A percentile compares a stretch with the other conserved stretches of the same genome.
These are phyloP conservation scores for Paraphaeosphaeria minitans DNA, from an alignment of 2,329 filamentous ascomycete genomes.

Conservation along the genomic window DNA sequence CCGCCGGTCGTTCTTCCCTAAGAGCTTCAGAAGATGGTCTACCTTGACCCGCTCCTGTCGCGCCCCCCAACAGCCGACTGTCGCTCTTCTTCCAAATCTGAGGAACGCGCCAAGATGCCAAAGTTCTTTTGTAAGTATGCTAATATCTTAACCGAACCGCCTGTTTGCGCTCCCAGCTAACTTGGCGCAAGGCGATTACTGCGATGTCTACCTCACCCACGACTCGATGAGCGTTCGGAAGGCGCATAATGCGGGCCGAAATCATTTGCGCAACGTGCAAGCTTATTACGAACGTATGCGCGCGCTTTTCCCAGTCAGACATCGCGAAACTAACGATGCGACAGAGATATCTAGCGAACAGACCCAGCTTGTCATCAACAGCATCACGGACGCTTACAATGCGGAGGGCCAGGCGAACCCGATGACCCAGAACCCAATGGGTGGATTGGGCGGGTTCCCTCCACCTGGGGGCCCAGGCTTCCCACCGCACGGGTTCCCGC, in stretches of 20 bases:
- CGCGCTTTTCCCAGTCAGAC: not conserved
- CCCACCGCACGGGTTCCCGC: conserved; percentile 56
- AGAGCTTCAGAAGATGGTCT: not conserved
- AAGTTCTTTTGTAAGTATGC: conserved; percentile 77
- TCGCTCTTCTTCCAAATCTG: not conserved
- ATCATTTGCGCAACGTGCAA: conserved; percentile 95
- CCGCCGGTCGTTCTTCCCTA: not conserved
- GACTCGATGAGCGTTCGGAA: conserved; percentile 99
- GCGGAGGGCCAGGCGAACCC: conserved; percentile 93
- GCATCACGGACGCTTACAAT: conserved; percentile 93
- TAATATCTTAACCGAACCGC: conserved; percentile 11
- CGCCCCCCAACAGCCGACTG: not conserved
- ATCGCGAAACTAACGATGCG: conserved; percentile 4
- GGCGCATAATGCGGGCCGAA: conserved; percentile 94
- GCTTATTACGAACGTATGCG: conserved; percentile 92
- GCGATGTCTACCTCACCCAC: conserved; percentile 99
- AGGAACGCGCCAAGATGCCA: conserved; percentile 62
- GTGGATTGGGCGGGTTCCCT: conserved; percentile 55
- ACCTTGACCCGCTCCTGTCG: not conserved
- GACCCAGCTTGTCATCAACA: conserved; percentile 97
- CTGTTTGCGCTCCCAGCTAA: conserved; percentile 13
- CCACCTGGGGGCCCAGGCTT: conserved; percentile 59
- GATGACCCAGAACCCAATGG: conserved; percentile 64
- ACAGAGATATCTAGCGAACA: conserved; percentile 97
- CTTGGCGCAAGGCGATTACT: conserved; percentile 75